Base-by-base conservation (phyloP, 148 eudicot genomes). In the Pouteria glomerata region DNA sequence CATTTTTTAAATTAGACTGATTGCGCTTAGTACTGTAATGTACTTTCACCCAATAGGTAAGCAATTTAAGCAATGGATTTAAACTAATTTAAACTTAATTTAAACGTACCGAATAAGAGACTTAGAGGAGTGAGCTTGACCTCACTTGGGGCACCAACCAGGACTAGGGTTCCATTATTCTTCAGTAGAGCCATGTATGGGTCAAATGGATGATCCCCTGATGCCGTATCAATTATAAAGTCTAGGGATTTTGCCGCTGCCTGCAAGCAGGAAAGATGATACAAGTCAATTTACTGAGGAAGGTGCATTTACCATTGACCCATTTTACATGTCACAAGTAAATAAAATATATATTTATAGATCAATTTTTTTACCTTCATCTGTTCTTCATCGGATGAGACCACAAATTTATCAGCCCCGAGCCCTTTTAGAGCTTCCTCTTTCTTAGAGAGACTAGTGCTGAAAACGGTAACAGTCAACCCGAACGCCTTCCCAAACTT, bases 401-500 rank as follows among this genome's bases (percentile, higher is more conserved):
- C 56, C 61, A 78, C 35, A 48, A 78, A 82, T 15, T 35, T 55
- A 55, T 82, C 85, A 39, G 83, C 88, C 10, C 80, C 82, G 44
- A 85, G 81, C 45, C 39, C 63, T 5, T 47, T 71, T 4, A 82
- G 53, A 47, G 86, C 86, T 56, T 80, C 86, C 8, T 80, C 89
- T 69, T 74, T 80, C 79, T 85, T 85, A n/a, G 59, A 69, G 23
- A 69, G 42, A 6, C 83, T 77, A 27, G 88, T 82, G 62, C 86
- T 85, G 16, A 85, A 75, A 57, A 85, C 89, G 0, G 89, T 85
- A 7, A 85, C 86, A 10, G 74, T 70, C 72, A 76, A 72, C 26
- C 89, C 89, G 53, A 78, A 85, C 13, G 85, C 82, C 73, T 85
- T 85, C 3, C 78, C 89, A 3, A 85, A 85, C 57, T 82, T 85